Base-by-base conservation (phyloP, 2,329 filamentous ascomycete genomes). In the Penicillium sp. region DNA sequence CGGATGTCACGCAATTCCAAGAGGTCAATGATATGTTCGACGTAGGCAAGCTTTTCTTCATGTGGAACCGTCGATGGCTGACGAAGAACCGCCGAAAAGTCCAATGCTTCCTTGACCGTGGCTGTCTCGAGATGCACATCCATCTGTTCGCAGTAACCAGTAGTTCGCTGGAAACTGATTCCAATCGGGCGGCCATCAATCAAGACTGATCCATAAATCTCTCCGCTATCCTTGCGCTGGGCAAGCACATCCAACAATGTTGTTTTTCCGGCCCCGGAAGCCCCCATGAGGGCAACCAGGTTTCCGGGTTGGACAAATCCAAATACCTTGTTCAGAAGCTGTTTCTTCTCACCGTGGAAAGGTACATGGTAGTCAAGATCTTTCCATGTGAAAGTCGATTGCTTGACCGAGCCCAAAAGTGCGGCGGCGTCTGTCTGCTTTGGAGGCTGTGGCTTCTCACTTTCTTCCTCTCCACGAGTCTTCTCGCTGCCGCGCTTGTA, bases 371-470 rank as follows among this genome's bases (percentile, higher is more conserved):
- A 96, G 67, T 87, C 90, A 50, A 96, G 84, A 55, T 89, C 82
- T 69, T 92, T 89, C 89, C 91, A 96, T 0, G 91, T 94, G 55
- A 95, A 80, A 2, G 90, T 80, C 39, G 86, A 85, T 59, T 88
- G 84, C 48, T 88, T 87, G 62, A 60, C 87, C 0, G 84, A 89
- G 68, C 89, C 55, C 2, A 58, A 43, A 5, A 70, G 59, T 0
- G 60, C 55, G 6, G 33, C 39, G 1, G 44, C 40, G 9, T 62
- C 49, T 2, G 53, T 55, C 11, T 44, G 2, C 16, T 44, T 16
- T 15, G 50, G 15, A 8, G n/a, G 29, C 9, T 21, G 5, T 16
- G 44, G 2, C 3, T 38, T 51, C 8, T 57, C 34, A 1, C 2
- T 2, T 13, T 31, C 11, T 2, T 41, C 44, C 29, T 63, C 29